Evolutionary conservation across 805 yeast genomes (phyloP).

Genomic region (Schizosaccharomyces lindneri): DNA sequence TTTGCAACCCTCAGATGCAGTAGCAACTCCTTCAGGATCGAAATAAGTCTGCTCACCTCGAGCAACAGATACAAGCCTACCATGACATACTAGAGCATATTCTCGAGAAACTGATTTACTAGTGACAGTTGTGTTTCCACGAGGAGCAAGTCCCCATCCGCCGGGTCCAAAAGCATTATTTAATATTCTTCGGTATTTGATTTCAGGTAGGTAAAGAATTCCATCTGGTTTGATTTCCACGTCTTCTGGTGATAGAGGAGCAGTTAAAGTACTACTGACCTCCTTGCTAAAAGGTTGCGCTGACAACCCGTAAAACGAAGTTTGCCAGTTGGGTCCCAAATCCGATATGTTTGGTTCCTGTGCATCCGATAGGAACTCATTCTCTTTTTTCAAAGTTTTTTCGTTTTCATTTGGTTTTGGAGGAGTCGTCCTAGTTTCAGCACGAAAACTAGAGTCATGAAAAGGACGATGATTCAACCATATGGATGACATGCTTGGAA

Average conservation of each 20-base stretch:
- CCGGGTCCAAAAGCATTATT: conserved; percentile 94
- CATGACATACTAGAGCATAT: conserved; percentile 67
- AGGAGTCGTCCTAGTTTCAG: neutral
- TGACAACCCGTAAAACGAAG: conserved; percentile 70
- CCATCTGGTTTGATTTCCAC: conserved; percentile 89
- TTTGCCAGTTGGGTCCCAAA: conserved; percentile 39
- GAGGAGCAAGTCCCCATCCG: conserved; percentile 93
- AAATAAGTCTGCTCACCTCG: conserved; percentile 91
- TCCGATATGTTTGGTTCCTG: neutral
- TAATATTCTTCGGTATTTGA: conserved; percentile 72
- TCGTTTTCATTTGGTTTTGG: neutral
- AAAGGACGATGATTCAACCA: too few species aligned
- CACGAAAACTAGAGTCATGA: too few species aligned
- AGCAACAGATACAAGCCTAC: conserved; percentile 63
- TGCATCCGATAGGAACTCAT: neutral
- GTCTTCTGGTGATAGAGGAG: conserved; percentile 41
- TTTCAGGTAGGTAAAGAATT: conserved; percentile 72
- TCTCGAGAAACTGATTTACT: conserved; percentile 61
- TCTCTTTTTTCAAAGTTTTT: neutral
- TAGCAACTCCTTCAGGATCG: conserved; percentile 63
- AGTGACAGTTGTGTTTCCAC: conserved; percentile 62
- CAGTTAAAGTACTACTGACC: conserved; percentile 32
- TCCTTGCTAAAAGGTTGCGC: conserved; percentile 43
- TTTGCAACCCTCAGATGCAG: conserved; percentile 93
- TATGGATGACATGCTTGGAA: too few species aligned